Evolutionary conservation across 352 stramenopile species (phyloP).

Genomic region (Peronospora farinosa): DNA sequence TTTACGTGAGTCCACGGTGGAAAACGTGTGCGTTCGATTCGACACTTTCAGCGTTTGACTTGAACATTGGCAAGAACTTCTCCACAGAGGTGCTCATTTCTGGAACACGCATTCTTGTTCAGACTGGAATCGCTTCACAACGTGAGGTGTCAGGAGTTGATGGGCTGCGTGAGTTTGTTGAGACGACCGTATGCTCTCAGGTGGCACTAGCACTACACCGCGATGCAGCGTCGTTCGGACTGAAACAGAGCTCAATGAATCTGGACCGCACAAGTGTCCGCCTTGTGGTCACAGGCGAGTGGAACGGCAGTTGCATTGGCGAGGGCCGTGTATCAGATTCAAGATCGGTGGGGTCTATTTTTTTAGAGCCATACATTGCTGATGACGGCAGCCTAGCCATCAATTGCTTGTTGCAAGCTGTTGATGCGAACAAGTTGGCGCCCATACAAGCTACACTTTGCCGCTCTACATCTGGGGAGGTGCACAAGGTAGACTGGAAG

Average conservation of each 20-base stretch:
- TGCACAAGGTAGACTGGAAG: slow-evolving; percentile 68
- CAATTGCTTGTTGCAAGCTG: slow-evolving; percentile 65
- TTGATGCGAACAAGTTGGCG: slow-evolving; percentile 41
- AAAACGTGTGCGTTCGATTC: slow-evolving; percentile 76
- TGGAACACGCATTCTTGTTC: slow-evolving; percentile 68
- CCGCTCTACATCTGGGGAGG: slow-evolving; percentile 35
- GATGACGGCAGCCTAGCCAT: slow-evolving; percentile 47
- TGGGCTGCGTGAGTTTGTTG: slow-evolving; percentile 60
- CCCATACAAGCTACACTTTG: slow-evolving; percentile 34
- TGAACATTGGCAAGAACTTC: slow-evolving; percentile 82
- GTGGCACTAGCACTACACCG: slow-evolving; percentile 59
- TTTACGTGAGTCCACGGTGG: slow-evolving; percentile 73
- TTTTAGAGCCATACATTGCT: slow-evolving; percentile 69
- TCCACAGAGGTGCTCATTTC: slow-evolving; percentile 73
- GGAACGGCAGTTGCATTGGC: slow-evolving; percentile 79
- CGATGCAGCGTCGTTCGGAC: slow-evolving; percentile 61
- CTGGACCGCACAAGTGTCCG: slow-evolving; percentile 69
- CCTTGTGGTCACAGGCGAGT: slow-evolving; percentile 67
- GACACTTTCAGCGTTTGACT: slow-evolving; percentile 71
- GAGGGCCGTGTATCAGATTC: slow-evolving; percentile 78
- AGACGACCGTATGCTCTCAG: slow-evolving; percentile 71
- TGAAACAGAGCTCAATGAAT: slow-evolving; percentile 76
- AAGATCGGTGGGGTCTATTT: slow-evolving; percentile 55
- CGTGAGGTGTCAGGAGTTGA: slow-evolving; percentile 57
- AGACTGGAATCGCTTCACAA: slow-evolving; percentile 49